These are phyloP conservation scores for Aspergillus incahuasiensis DNA, from an alignment of 495 filamentous ascomycete genomes.

Conservation along the genomic window DNA sequence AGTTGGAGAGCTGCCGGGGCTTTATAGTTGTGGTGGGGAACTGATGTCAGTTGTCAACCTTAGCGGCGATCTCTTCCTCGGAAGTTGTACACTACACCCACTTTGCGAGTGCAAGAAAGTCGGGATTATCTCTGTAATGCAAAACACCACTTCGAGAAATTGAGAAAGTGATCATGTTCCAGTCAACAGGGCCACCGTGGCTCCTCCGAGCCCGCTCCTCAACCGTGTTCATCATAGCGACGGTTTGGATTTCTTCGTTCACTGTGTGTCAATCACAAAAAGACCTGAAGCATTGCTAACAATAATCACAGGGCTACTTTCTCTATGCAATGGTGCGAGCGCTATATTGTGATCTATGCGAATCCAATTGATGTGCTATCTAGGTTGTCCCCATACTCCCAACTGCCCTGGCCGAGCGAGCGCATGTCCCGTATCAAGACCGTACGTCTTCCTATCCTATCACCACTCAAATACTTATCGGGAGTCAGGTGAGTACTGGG, in stretches of 20 bases:
- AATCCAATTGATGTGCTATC: neutral
- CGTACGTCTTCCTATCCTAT: constrained; percentile 33
- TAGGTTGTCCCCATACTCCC: constrained; percentile 59
- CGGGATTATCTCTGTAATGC: neutral
- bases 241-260: constrained; percentile 59
- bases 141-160: neutral
- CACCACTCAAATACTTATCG: neutral
- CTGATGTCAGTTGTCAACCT: neutral
- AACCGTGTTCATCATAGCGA: constrained; percentile 56
- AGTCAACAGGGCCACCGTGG: constrained; percentile 28
- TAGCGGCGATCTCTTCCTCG: neutral
- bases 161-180: neutral
- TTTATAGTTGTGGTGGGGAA: neutral
- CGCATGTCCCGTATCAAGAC: constrained; percentile 48
- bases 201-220: constrained; percentile 52
- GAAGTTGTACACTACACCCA: neutral
- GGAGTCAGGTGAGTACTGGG: constrained; percentile 29
- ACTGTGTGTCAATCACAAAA: constrained; percentile 47
- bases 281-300: constrained; percentile 6
- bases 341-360: neutral
- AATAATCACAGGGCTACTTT: constrained; percentile 37
- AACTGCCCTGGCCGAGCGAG: constrained; percentile 51
- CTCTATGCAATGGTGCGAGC: constrained; percentile 33
- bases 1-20: neutral
- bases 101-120: neutral